Conservation (phyloP, 768 basidiomycete species). For the Rhizopogon rudus region DNA sequence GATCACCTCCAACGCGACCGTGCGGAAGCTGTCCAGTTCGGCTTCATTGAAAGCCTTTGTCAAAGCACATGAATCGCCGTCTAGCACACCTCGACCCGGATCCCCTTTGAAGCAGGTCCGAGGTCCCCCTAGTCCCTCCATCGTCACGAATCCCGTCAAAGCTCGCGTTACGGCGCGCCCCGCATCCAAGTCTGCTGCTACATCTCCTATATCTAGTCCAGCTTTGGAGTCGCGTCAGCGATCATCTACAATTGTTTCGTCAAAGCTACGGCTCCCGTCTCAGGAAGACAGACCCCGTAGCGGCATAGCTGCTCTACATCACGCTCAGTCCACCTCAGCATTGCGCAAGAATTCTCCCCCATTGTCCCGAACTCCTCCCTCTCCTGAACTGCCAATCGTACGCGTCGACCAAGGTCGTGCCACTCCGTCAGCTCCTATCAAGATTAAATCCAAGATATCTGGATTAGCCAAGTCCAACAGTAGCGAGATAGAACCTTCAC, state of each 20-base stretch:
- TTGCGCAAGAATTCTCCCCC: conserved; percentile 9
- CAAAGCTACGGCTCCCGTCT: conserved; percentile 23
- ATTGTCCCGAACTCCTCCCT: conserved; percentile 5
- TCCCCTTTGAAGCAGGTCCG: conserved; percentile 35
- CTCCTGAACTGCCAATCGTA: conserved; percentile 10
- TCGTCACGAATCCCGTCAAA: conserved; percentile 19
- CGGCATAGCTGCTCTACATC: conserved; percentile 22
- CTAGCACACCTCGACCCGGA: conserved; percentile 28
- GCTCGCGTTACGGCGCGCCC: conserved; percentile 26
- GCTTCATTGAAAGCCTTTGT: conserved; percentile 11
- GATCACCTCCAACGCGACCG: conserved; percentile 50
- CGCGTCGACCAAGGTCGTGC: conserved; percentile 8
- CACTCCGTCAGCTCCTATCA: conserved; percentile 21
- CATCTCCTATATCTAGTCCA: conserved; percentile 4
- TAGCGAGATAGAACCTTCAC: conserved; percentile 21
- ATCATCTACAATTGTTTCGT: conserved; percentile 18
- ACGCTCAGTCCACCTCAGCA: conserved; percentile 20
- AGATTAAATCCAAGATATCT: conserved; percentile 62
- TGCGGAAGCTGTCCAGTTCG: conserved; percentile 22
- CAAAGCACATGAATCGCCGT: conserved; percentile 24
- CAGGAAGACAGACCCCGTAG: conserved; percentile 28
- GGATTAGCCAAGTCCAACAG: conserved; percentile 34
- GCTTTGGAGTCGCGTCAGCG: conserved; percentile 26
- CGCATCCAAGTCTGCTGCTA: conserved; percentile 17
- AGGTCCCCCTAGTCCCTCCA: conserved; percentile 25